Conservation (phyloP, 345 rosid species). For the Populus deltoides region DNA sequence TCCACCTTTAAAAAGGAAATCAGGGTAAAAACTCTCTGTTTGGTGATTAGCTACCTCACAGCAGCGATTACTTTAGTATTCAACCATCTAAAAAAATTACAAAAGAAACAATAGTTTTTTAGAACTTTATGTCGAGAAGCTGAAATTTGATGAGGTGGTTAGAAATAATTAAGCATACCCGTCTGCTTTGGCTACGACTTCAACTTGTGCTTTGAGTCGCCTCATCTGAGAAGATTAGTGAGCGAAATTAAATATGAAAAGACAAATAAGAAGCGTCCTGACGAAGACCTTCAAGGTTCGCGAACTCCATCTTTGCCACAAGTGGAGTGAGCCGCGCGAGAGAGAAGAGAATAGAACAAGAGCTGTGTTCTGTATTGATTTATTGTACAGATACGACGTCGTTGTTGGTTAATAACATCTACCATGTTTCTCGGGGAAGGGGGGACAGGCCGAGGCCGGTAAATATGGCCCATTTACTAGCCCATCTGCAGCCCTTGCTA, state of each 20-base stretch:
- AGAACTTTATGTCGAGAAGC: background rate
- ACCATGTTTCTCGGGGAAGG: too few species aligned
- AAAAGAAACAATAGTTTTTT: background rate
- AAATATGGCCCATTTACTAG: too few species aligned
- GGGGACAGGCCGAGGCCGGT: too few species aligned
- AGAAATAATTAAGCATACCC: conserved; percentile 44
- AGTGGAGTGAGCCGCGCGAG: background rate
- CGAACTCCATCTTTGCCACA: conserved; percentile 52
- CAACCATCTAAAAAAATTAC: conserved; percentile 85
- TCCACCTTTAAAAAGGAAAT: too few species aligned
- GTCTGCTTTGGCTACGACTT: conserved; percentile 69
- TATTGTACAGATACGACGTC: too few species aligned
- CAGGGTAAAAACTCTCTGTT: too few species aligned
- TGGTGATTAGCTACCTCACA: conserved; percentile 57
- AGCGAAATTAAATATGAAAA: background rate
- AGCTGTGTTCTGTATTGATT: background rate
- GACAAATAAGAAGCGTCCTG: background rate
- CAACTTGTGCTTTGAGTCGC: conserved; percentile 83
- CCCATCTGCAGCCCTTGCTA: too few species aligned
- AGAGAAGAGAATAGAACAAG: background rate
- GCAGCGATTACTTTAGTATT: conserved; percentile 95
- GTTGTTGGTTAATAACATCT: too few species aligned
- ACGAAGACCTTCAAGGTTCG: conserved; percentile 84
- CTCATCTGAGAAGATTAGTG: conserved; percentile 53
- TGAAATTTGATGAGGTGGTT: background rate